Base-by-base conservation (phyloP, 202 grass and related monocot genomes). In the Carex sylvatica region DNA sequence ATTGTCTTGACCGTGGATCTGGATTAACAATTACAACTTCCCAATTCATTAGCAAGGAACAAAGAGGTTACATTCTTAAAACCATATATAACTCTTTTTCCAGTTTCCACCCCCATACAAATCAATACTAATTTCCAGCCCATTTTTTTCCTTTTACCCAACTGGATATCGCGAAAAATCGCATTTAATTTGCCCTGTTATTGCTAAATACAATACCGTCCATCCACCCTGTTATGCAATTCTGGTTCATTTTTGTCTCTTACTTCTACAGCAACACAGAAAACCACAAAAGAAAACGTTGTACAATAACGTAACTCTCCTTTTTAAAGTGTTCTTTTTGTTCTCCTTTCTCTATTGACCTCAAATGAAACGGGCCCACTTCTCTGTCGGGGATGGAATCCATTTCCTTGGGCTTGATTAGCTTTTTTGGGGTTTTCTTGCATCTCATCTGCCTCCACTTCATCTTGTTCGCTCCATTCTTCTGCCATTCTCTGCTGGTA, bases 401-500 rank as follows among this genome's bases (percentile, higher is more conserved):
- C 80, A 82, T 82, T 82, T 18, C 64, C 80, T 53, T 67, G 26
- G 26, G 46, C 30, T 82, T 70, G 80, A 53, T 82, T 55, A 33
- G 9, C 15, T 69, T 82, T 82, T 19, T 53, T 67, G 23, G 80
- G 65, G 30, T 56, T 82, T 66, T 94, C 85, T 53, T 64, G 70
- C 4, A 26, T 18, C 42, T 84, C 83, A 2, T 80, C 86, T 6
- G 28, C 77, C 65, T 69, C 62, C 19, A 80, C 90, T 54, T 91
- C 84, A 3, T 85, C 78, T 5, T 80, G 70, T 72, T 87, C 84
- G 74, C 67, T 88, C 91, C 91, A 97, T 54, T 87, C 86, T 22
- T 91, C 87, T 83, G 65, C 68, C 86, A 93, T 84, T 80, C 82
- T 88, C 80, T 97, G 89, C 62, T 97, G 94, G 82, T 96, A 99